A percentile compares a stretch with the other conserved stretches of the same genome.
These are phyloP conservation scores for Monilinia fructigena DNA, from an alignment of 2,329 filamentous ascomycete genomes.

Conservation along the genomic window DNA sequence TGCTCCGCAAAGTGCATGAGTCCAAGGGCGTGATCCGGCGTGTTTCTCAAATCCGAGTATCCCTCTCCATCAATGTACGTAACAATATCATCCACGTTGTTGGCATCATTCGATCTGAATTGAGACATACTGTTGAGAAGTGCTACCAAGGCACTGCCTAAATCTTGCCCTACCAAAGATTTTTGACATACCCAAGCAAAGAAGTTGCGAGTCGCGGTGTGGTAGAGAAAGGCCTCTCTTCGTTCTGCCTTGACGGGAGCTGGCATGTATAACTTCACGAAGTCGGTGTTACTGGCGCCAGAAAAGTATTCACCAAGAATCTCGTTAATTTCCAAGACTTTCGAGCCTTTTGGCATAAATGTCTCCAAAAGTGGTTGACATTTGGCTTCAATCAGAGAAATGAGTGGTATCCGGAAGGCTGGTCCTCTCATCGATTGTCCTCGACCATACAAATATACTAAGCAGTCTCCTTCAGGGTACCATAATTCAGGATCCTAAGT, in stretches of 20 bases:
- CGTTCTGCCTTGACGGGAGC: constrained; percentile 55
- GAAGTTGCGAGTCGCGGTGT: constrained; percentile 70
- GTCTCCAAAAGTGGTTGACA: constrained; percentile 61
- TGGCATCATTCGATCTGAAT: constrained; percentile 53
- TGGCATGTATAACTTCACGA: constrained; percentile 66
- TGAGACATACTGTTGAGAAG: constrained; percentile 65
- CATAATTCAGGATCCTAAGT: constrained; percentile 70
- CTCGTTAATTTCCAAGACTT: constrained; percentile 22
- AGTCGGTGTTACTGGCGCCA: constrained; percentile 15
- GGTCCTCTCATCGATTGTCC: constrained; percentile 65
- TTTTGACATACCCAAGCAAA: constrained; percentile 68
- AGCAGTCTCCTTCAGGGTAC: constrained; percentile 65
- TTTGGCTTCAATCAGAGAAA: constrained; percentile 54
- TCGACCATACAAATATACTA: constrained; percentile 65
- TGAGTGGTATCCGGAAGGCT: constrained; percentile 64
- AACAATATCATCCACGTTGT: constrained; percentile 62
- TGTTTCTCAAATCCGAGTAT: constrained; percentile 65
- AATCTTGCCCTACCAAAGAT: constrained; percentile 64
- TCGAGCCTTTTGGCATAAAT: constrained; percentile 43
- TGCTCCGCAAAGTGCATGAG: constrained; percentile 66
- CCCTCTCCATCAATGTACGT: constrained; percentile 67
- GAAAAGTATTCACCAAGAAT: not conserved
- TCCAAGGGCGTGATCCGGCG: constrained; percentile 66
- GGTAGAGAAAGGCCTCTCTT: constrained; percentile 58
- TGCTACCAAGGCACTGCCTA: constrained; percentile 62